These are phyloP conservation scores for Trichomonas vaginalis DNA, from an alignment of 208 protist genomes.

Conservation along the genomic window DNA sequence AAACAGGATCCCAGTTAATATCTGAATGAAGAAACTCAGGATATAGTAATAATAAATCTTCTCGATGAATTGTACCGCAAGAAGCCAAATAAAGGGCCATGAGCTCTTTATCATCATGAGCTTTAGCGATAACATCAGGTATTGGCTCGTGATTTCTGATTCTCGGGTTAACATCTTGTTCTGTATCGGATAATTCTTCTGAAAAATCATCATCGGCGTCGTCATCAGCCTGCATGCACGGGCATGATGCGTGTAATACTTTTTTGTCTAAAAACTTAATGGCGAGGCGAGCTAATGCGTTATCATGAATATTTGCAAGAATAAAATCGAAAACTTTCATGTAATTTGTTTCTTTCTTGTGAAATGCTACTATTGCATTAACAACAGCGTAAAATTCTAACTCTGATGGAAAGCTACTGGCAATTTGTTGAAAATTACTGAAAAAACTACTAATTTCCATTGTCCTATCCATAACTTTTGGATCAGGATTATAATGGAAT, in stretches of 20 bases:
- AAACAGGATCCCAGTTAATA: not conserved
- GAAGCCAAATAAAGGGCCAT: not conserved
- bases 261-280: not conserved
- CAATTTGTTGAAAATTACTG: not conserved
- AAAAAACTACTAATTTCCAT: not conserved
- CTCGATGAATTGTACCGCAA: not conserved
- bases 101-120: not conserved
- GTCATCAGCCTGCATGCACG: not conserved
- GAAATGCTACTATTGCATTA: not conserved
- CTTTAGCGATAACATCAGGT: not conserved
- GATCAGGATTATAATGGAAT: not conserved
- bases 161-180: not conserved
- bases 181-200: not conserved
- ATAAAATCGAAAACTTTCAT: not conserved
- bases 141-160: not conserved
- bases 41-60: not conserved
- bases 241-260: not conserved
- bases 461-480: not conserved
- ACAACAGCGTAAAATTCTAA: not conserved
- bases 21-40: not conserved
- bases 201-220: not conserved
- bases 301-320: not conserved
- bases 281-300: not conserved
- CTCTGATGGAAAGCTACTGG: not conserved
- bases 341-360: not conserved